phyloP scores from a whole-genome alignment of 345 rosid species.

The Hibiscus tridactylites region DNA sequence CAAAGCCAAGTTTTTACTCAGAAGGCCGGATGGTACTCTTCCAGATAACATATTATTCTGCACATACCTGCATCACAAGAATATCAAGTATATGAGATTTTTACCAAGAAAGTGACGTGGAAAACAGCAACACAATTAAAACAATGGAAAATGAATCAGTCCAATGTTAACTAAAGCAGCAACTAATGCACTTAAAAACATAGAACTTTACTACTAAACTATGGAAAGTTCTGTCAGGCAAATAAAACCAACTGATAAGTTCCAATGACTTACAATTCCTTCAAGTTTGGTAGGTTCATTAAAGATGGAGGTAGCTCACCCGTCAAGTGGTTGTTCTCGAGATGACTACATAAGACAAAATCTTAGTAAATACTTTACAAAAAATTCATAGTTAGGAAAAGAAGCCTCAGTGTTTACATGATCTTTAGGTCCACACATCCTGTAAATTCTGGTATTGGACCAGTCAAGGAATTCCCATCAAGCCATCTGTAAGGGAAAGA shows the following conservation, averaged over 20 bases:
- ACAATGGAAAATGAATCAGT: not conserved
- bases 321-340: constrained; percentile 78
- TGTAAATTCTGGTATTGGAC: constrained; percentile 78
- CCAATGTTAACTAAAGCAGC: not conserved
- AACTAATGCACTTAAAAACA: not conserved
- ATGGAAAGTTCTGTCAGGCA: not conserved
- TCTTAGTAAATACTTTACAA: constrained; percentile 13
- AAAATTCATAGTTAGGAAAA: constrained; percentile 9
- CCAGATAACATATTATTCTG: constrained; percentile 83
- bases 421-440: constrained; percentile 57
- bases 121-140: not conserved
- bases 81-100: constrained; percentile 15
- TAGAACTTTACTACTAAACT: not conserved
- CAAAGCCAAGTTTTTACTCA: constrained; percentile 34
- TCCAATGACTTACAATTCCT: constrained; percentile 75
- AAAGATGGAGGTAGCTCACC: constrained; percentile 77
- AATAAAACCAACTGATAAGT: constrained; percentile 7
- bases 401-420: constrained; percentile 41
- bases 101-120: not conserved
- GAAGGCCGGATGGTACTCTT: constrained; percentile 57
- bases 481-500: constrained; percentile 60
- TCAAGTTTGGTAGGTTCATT: constrained; percentile 62
- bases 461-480: constrained; percentile 75
- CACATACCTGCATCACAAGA: constrained; percentile 56
- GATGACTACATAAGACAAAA: constrained; percentile 55